phyloP scores from a whole-genome alignment of 768 basidiomycete species.

The Harrya chromipes region DNA sequence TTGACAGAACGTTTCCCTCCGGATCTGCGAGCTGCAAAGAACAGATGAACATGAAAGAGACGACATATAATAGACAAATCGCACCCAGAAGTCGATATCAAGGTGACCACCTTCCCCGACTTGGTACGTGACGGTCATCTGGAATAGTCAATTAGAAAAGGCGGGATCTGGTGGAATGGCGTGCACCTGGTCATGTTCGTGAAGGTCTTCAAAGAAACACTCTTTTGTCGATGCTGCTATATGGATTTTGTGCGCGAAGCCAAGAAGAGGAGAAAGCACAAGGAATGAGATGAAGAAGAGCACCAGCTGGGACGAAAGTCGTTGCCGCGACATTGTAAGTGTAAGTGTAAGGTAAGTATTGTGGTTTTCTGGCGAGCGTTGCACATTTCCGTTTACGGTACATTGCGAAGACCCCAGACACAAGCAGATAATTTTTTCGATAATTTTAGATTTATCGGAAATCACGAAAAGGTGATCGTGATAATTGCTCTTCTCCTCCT shows the following conservation, averaged over 20 bases:
- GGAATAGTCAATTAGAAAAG: conserved; percentile 1
- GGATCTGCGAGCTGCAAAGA: conserved; percentile 75
- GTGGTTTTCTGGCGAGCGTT: too few relatives aligned
- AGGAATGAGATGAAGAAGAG: conserved; percentile 42
- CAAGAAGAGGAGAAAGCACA: conserved; percentile 32
- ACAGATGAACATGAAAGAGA: background rate
- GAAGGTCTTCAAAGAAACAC: conserved; percentile 95
- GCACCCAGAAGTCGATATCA: conserved; percentile 96
- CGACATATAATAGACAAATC: conserved; percentile 11
- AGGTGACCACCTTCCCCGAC: conserved; percentile 96
- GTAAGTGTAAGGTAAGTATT: too few relatives aligned
- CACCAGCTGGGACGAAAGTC: conserved; percentile 34
- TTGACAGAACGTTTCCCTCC: conserved; percentile 58
- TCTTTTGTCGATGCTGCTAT: conserved; percentile 80
- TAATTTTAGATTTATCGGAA: conserved; percentile 11
- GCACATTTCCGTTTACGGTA: conserved; percentile 12
- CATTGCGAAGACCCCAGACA: conserved; percentile 24
- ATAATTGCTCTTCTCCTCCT: conserved; percentile 22
- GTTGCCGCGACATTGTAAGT: conserved; percentile 35
- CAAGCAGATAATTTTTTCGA: conserved; percentile 8
- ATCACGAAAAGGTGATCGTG: conserved; percentile 21
- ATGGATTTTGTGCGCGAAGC: conserved; percentile 67
- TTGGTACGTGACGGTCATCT: conserved; percentile 99
- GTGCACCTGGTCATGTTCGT: conserved; percentile 81
- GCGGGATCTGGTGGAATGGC: background rate